Conservation (phyloP, 257 asterid species). For the Echites panduratus region DNA sequence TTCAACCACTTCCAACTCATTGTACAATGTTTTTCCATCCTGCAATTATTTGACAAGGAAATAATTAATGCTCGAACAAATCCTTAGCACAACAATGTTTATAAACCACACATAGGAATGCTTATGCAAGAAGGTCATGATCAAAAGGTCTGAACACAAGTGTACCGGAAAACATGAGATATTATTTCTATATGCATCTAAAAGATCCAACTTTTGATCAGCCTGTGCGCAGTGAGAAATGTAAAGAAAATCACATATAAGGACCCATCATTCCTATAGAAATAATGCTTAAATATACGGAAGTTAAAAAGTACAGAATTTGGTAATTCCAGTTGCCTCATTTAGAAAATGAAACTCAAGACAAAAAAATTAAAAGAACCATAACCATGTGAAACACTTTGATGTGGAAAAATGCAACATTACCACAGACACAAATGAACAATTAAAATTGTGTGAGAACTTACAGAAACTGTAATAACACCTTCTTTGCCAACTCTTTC, state of each 20-base stretch:
- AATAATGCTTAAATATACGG: not conserved
- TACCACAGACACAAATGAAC: not conserved
- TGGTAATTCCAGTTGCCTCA: not conserved
- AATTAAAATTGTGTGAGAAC: constrained; percentile 11
- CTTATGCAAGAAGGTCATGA: not conserved
- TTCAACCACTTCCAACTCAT: constrained; percentile 58
- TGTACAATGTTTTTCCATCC: constrained; percentile 49
- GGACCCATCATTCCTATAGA: not conserved
- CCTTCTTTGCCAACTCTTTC: constrained; percentile 67
- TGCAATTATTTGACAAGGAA: constrained; percentile 14
- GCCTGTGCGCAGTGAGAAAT: not conserved
- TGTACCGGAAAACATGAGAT: not conserved
- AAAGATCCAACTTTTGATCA: not conserved
- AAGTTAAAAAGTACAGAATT: not conserved
- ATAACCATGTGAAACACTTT: not conserved
- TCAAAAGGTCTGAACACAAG: not conserved
- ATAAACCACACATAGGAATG: not conserved
- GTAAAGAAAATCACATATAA: not conserved
- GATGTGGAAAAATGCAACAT: not conserved
- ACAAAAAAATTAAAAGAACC: not conserved
- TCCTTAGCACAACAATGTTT: not conserved
- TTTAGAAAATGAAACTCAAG: not conserved
- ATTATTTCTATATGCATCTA: not conserved
- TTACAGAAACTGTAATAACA: constrained; percentile 58
- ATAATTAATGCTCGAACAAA: not conserved